Percentiles rank a stretch among this genome's conserved stretches.
Conservation (phyloP, 441 rosid species). For the Metrosideros polymorpha region DNA sequence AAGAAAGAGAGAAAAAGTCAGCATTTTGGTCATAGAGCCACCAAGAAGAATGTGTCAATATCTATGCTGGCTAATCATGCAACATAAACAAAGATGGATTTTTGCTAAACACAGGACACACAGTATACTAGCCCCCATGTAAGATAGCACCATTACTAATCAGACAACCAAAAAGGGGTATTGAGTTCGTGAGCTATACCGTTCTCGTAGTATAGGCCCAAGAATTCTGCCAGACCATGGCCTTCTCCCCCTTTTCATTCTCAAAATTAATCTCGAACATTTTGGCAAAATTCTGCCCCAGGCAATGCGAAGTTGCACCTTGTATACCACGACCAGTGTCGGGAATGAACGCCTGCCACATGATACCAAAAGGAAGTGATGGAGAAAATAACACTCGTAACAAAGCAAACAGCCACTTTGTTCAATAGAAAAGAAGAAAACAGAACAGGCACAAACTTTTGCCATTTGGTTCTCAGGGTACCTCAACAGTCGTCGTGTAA, state of each 20-base stretch:
- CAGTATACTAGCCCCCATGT: not conserved
- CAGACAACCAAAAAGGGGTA: not conserved
- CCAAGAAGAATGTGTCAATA: not conserved
- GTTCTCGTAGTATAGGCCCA: slow-evolving; percentile 97
- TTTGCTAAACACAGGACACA: not conserved
- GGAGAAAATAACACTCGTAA: not conserved
- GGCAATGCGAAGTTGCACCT: slow-evolving; percentile 97
- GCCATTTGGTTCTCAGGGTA: slow-evolving; percentile 3
- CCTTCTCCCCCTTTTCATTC: slow-evolving; percentile 87
- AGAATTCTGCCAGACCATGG: slow-evolving; percentile 97
- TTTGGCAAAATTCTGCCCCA: slow-evolving; percentile 96
- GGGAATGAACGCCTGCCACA: slow-evolving; percentile 81
- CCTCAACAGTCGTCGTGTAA: slow-evolving; percentile 98
- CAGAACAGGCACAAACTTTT: not conserved
- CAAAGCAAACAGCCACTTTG: not conserved
- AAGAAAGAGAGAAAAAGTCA: not conserved
- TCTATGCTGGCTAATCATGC: not conserved
- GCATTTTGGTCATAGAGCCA: not conserved
- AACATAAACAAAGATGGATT: not conserved
- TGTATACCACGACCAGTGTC: slow-evolving; percentile 97
- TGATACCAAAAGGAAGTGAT: not conserved
- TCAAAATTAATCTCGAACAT: slow-evolving; percentile 94
- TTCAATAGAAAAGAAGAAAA: not conserved
- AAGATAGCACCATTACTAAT: not conserved
- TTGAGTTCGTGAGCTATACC: slow-evolving; percentile 21